Base-by-base conservation (phyloP, 139 green algal genomes). In the Microglena sp. region DNA sequence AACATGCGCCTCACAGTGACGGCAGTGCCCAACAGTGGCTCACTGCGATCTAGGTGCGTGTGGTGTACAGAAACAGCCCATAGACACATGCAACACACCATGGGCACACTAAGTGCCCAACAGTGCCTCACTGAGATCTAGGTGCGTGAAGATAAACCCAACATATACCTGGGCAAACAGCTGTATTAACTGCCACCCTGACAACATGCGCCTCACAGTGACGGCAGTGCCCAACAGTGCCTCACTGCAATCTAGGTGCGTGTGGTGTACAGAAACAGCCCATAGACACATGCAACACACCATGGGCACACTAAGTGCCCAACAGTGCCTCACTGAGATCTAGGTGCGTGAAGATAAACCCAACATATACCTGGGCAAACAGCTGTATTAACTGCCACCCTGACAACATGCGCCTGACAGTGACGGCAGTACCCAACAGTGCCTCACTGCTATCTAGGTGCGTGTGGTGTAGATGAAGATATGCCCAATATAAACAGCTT, bases 181-280 rank as follows among this genome's bases (percentile, higher is more conserved):
- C 74, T 4, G 53, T 74, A 2, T 63, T 61, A 94, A 91, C 72
- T 92, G 84, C 69, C 55, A 75, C 59, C 70, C 84, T 1, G 75
- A 85, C 35, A 95, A 91, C 81, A 83, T 99, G 64, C 81, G 94
- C 27, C 72, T 94, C 29, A 94, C 90, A 28, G 77, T 77, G 34
- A 81, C 81, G 30, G 90, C 84, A 1, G 76, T 96, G 3, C 92
- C 94, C 22, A 84, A 84, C 70, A 87, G 71, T 30, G 74, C 74
- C 18, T 64, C 79, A 3, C 71, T 95, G 28, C 45, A 73, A 27
- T 58, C 50, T 57, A 87, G 82, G 77, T 79, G 40, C 55, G 59
- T 18, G 18, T 18, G 43, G 43, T 18, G n/a, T 24, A n/a, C n/a
- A n/a, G n/a, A n/a, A n/a, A n/a, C n/a, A n/a, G n/a, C n/a, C n/a